Base-by-base conservation (phyloP, 2,329 filamentous ascomycete species). In the Annulohypoxylon truncatum region DNA sequence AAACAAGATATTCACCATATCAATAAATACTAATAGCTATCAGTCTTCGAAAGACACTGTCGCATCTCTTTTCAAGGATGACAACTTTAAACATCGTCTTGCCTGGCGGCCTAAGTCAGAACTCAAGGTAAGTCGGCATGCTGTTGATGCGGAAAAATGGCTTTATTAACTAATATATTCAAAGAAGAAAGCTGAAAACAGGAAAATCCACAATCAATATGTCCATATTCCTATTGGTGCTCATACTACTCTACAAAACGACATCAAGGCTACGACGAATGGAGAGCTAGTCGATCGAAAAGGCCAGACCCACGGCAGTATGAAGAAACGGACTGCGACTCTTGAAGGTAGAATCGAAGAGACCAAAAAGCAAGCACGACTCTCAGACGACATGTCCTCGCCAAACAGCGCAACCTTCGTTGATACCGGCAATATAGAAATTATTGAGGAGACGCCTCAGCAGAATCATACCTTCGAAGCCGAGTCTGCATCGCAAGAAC, bases 41-140 rank as follows among this genome's bases (percentile, higher is more conserved):
- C 31, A 54, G 60, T 33, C 13, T 3, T 64, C 54, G 1, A 64
- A 59, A 40, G 60, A 63, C 5, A 13, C 42, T 4, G 61, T 59
- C 5, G 40, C 15, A 10, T 64, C 61, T 2, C 48, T 59, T 2
- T 64, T 64, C 10, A 54, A 58, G 18, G 61, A 64, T 28, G 31
- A 44, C 4, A 61, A 24, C 0, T 61, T 61, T 24, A 48, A 55
- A 18, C 58, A 61, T 18, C 58, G 58, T 42, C 58, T 61, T 13
- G 58, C 24, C 4, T 51, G 47, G 47, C 10, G 15, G 3, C 47
- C 47, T 1, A 35, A 33, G 10, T 22, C 2, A 4, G 47, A 51
- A 9, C 20, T 51, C 9, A 24, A 7, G 1, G 47, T 51, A 24
- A 51, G 47, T 13, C 12, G 2, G 31, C 4, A 18, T 8, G 0